A percentile compares a stretch with the other conserved stretches of the same genome.
These are phyloP conservation scores for Talaromyces liani DNA, from an alignment of 495 filamentous ascomycete genomes.

Conservation along the genomic window DNA sequence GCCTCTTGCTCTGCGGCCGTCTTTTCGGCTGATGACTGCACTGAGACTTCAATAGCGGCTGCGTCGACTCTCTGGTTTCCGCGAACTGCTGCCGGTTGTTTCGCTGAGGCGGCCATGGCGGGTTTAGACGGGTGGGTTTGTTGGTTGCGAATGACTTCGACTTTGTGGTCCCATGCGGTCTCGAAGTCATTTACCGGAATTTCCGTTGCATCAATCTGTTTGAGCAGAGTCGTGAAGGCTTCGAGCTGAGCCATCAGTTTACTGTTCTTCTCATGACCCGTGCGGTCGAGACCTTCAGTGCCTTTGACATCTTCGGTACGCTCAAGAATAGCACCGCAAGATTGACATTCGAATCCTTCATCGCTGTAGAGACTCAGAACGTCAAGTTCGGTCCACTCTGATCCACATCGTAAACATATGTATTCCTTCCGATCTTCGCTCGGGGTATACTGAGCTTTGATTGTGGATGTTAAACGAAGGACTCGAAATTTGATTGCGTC, in stretches of 20 bases:
- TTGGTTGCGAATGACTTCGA: constrained; percentile 42
- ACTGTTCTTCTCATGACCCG: constrained; percentile 82
- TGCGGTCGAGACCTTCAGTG: constrained; percentile 42
- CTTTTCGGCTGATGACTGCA: constrained; percentile 66
- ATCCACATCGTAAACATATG: constrained; percentile 68
- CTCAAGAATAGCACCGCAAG: constrained; percentile 64
- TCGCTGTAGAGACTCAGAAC: constrained; percentile 61
- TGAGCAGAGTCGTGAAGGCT: constrained; percentile 74
- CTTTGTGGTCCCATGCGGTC: constrained; percentile 52
- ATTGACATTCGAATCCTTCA: constrained; percentile 73
- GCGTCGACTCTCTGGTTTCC: constrained; percentile 59
- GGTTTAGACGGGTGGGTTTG: constrained; percentile 48
- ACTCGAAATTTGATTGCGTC: constrained; percentile 96
- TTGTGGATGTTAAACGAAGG: constrained; percentile 71
- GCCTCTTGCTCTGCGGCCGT: constrained; percentile 68
- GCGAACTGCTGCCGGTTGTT: constrained; percentile 59
- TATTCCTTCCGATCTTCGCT: constrained; percentile 85
- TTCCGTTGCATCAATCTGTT: constrained; percentile 71
- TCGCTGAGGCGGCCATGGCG: constrained; percentile 31
- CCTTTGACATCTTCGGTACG: constrained; percentile 57
- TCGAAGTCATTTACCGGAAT: constrained; percentile 88
- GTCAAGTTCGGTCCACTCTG: constrained; percentile 80
- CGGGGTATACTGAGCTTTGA: constrained; percentile 73
- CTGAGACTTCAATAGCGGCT: constrained; percentile 67
- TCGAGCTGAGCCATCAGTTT: constrained; percentile 82